Percentiles rank a stretch among this genome's conserved stretches.
phyloP scores from a whole-genome alignment of 257 asterid genomes.

The Rubia yunnanensis region DNA sequence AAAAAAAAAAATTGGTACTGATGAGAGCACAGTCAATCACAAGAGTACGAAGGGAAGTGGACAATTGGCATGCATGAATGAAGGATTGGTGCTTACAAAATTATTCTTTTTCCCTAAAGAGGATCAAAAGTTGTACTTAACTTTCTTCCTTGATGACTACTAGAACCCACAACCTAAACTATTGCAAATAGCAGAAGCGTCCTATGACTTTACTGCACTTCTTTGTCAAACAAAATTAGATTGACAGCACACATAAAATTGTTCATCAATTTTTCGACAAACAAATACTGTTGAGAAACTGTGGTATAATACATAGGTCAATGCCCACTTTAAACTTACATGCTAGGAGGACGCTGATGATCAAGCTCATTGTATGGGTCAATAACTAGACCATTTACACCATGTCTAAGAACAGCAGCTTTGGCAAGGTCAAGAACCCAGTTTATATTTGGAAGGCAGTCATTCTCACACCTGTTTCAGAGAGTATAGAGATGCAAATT shows the following conservation, averaged over 20 bases:
- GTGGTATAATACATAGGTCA: not conserved
- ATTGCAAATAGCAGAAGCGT: too few species aligned
- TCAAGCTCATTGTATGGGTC: conserved; percentile 98
- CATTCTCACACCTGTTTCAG: conserved; percentile 83
- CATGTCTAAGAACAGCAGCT: conserved; percentile 85
- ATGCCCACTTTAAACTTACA: conserved; percentile 45
- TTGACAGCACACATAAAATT: not conserved
- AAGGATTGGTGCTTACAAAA: too few species aligned
- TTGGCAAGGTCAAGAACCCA: conserved; percentile 96
- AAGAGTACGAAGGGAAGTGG: too few species aligned
- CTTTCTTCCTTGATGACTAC: too few species aligned
- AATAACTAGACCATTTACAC: conserved; percentile 85
- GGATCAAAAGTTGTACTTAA: too few species aligned
- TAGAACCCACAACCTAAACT: too few species aligned
- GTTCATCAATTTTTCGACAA: not conserved
- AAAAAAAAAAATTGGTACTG: not conserved
- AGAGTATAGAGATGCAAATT: conserved; percentile 5
- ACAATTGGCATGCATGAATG: too few species aligned
- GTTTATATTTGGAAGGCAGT: conserved; percentile 71
- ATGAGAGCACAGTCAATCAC: not conserved
- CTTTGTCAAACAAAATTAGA: not conserved
- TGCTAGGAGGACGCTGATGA: conserved; percentile 78
- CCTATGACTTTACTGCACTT: too few species aligned
- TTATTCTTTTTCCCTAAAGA: too few species aligned
- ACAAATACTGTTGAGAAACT: not conserved